Base-by-base conservation (phyloP, 768 basidiomycete species). In the Tulasnella sp. region DNA sequence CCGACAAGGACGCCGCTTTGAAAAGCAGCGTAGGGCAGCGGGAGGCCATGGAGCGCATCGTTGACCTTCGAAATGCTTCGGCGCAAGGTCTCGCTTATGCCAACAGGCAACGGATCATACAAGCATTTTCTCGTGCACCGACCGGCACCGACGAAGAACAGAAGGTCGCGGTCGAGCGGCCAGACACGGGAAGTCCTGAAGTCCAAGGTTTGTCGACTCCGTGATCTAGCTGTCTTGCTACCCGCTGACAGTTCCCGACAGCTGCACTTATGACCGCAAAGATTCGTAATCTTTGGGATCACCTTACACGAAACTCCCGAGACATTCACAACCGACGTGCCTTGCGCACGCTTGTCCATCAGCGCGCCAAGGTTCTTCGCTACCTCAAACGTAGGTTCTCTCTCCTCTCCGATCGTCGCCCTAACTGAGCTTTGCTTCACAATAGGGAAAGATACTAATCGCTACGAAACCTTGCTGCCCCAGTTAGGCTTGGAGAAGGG, bases 41-140 rank as follows among this genome's bases (percentile, higher is more conserved):
- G 7, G 67, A 84, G 71, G 78, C 80, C 80, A 86, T 97, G 76
- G 90, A 91, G 58, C 86, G 87, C 79, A 83, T 94, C 38, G 83
- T 95, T 29, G 95, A 97, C 84, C 83, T 99, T 80, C 85, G 91
- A 78, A 98, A 99, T 81, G 92, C 97, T 22, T 93, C 92, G 79
- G 92, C 94, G 37, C 85, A 84, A 38, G 94, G 94, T n/a, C 90
- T 98, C 78, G 89, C 93, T 71, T 93, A 87, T 80, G 93, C 95
- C 83, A 98, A 97, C 82, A 86, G 92, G 77, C 85, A 89, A 81
- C 86, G 94, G 78, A 91, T 96, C 78, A 86, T 97, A 37, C 83
- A 84, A 17, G 89, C 88, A 37, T 98, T 99, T 84, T 97, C 96
- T 0, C 85, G 86, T 8, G 86, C 87, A 0, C 8, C 74, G 3